A percentile compares a stretch with the other conserved stretches of the same genome.
Conservation (phyloP, 306 rosid species). For the Prunus persica region Prunus_persica_NCBIv2 NC_034016.1:12535501-12536000, state of each 20-base stretch:
- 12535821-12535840: slow-evolving; percentile 2
- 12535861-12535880: slow-evolving; percentile 34
- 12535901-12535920: slow-evolving; percentile 41
- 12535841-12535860: slow-evolving; percentile 24
- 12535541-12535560: no score
- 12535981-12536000: slow-evolving; percentile 82
- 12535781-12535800: neutral
- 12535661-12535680: no score
- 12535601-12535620: no score
- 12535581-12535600: no score
- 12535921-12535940: slow-evolving; percentile 34
- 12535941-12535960: slow-evolving; percentile 72
- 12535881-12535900: slow-evolving; percentile 9
- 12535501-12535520: slow-evolving; percentile 35
- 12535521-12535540: slow-evolving; percentile 11
- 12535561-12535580: no score
- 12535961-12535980: slow-evolving; percentile 69
- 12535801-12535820: neutral
- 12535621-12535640: no score
- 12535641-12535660: no score
- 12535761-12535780: neutral
- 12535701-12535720: no score
- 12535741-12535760: no score
- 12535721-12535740: no score
- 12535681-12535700: no score